Base-by-base conservation (phyloP, 805 yeast species). In the Candida ipomoeae region DNA sequence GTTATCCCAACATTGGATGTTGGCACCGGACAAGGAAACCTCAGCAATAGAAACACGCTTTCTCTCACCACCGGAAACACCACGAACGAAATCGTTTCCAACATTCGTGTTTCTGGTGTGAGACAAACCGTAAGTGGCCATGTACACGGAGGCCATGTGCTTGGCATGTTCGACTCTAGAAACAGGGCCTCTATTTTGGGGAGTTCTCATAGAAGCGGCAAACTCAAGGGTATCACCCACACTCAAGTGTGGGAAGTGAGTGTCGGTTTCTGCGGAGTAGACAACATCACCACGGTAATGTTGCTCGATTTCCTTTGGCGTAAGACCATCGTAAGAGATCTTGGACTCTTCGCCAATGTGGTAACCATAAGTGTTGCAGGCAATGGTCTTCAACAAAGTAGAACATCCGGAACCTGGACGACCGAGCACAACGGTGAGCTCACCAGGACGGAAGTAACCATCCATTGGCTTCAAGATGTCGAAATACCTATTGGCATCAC, bases 371-470 rank as follows among this genome's bases (percentile, higher is more conserved):
- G 86, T 80, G 48, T 81, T 79, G 32, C 82, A 84, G 11, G 89
- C 81, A 55, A 85, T 70, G 2, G 86, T 77, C 57, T 83, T 83
- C 58, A 84, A 69, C 45, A 84, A 68, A 0, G 89, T 83, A 2
- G 88, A 78, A 64, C 89, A 84, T 55, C 90, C 89, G n/a, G 89
- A 81, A 60, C 92, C 92, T 1, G 92, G 92, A 66, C 91, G 78
- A 50, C 94, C 92, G 42, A 86, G 70, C 10, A 86, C 89, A 45
- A 85, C 85, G 6, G 85, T 77, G 43, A 85, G 69, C 53, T 83
- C 84, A 44, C 89, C 89, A 3, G 87, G 83, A 46, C 69, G 69
- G 49, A 83, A 70, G 3, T 78, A 48, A 15, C 84, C 89, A 59
- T 83, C 87, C 86, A 83, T 82, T 31, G 85, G 76, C 62, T 82